phyloP scores from a whole-genome alignment of 1,139 yeast species.

The Candida albicans region DNA sequence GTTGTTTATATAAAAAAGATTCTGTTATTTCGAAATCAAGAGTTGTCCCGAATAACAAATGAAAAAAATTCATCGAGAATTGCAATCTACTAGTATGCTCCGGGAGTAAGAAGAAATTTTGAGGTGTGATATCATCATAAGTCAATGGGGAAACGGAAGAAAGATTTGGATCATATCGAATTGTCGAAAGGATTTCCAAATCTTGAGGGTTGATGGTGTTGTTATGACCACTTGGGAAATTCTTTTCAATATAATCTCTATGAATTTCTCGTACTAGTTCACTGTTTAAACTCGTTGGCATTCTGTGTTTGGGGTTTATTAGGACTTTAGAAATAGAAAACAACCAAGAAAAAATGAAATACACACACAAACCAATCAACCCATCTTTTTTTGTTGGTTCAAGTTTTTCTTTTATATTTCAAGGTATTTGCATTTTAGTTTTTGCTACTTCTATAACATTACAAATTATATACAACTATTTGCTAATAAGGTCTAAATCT shows the following conservation, averaged over 20 bases:
- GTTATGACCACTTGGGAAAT: conserved; percentile 18
- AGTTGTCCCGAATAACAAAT: conserved; percentile 20
- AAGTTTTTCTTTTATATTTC: not conserved
- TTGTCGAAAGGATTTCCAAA: conserved; percentile 64
- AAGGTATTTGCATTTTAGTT: not conserved
- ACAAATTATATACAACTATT: not conserved
- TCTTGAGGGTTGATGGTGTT: conserved; percentile 16
- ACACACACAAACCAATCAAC: not conserved
- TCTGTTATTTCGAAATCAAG: conserved; percentile 39
- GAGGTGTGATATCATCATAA: conserved; percentile 26
- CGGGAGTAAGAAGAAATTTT: conserved; percentile 58
- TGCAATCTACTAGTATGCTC: conserved; percentile 65
- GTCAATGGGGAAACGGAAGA: conserved; percentile 26
- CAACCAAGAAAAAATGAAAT: not conserved
- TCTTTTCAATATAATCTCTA: conserved; percentile 19
- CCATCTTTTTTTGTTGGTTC: too few relatives aligned
- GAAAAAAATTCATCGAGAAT: conserved; percentile 55
- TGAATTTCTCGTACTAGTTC: conserved; percentile 15
- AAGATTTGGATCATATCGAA: conserved; percentile 68
- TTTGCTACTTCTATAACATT: too few relatives aligned
- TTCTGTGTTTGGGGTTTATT: not conserved
- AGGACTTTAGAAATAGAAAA: not conserved
- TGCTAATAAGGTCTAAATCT: conserved; percentile 77
- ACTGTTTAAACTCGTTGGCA: not conserved
- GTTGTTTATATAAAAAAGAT: conserved; percentile 40